phyloP scores from a whole-genome alignment of 257 asterid genomes.

The Ehretia macrophylla region DNA sequence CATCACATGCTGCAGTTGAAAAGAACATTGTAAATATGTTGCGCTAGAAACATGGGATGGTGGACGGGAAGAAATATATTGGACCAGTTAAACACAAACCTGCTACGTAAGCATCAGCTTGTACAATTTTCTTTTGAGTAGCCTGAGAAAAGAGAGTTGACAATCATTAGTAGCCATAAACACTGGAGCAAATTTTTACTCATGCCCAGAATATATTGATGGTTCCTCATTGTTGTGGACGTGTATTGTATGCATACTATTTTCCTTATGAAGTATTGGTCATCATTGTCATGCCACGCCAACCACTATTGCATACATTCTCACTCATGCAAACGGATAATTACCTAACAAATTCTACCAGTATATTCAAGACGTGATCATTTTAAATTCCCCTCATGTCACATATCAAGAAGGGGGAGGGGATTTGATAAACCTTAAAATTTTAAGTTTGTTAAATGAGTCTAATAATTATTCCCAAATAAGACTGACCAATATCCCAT shows the following conservation, averaged over 20 bases:
- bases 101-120: conserved; percentile 98
- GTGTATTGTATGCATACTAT: not conserved
- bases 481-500: too few species aligned
- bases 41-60: conserved; percentile 16
- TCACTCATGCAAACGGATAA: too few species aligned
- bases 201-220: not conserved
- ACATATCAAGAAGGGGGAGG: too few species aligned
- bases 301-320: too few species aligned
- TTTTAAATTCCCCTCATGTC: too few species aligned
- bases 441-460: too few species aligned
- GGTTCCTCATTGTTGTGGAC: not conserved
- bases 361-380: too few species aligned
- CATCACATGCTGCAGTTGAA: conserved; percentile 82
- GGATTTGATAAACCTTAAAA: too few species aligned
- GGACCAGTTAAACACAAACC: conserved; percentile 38
- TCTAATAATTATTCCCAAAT: too few species aligned
- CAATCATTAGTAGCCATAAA: not conserved
- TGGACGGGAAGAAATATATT: not conserved
- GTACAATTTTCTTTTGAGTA: conserved; percentile 73
- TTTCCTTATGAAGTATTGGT: not conserved
- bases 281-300: not conserved
- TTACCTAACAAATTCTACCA: too few species aligned
- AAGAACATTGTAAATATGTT: conserved; percentile 6
- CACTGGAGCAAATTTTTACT: not conserved
- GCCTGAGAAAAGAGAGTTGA: conserved; percentile 54